Percentiles rank a stretch among this genome's conserved stretches.
Conservation (phyloP, 495 filamentous ascomycete genomes). For the Aspergillus sclerotiicarbonarius region DNA sequence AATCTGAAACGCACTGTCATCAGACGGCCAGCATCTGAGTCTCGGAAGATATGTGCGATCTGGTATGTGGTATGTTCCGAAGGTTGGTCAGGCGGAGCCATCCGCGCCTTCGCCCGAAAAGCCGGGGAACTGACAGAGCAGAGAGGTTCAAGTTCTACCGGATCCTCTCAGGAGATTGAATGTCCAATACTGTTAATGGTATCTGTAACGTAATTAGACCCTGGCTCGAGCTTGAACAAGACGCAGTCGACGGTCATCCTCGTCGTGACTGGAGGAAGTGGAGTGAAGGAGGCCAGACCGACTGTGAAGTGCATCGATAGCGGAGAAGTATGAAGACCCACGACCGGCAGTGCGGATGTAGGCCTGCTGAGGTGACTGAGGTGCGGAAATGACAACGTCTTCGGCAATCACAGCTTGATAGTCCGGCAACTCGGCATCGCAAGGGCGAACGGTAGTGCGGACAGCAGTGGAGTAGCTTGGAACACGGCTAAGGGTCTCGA, state of each 20-base stretch:
- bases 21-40: conserved; percentile 5
- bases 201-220: conserved; percentile 3
- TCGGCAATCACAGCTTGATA: conserved; percentile 50
- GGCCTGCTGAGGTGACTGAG: conserved; percentile 45
- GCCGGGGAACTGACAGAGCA: not conserved
- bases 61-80: not conserved
- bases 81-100: not conserved
- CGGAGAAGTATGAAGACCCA: conserved; percentile 20
- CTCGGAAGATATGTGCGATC: not conserved
- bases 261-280: conserved; percentile 30
- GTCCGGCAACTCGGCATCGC: conserved; percentile 48
- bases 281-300: conserved; percentile 27
- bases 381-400: conserved; percentile 24
- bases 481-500: conserved; percentile 66
- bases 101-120: not conserved
- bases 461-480: conserved; percentile 81
- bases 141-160: not conserved
- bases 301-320: conserved; percentile 37
- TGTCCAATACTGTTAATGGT: not conserved
- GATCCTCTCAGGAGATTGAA: not conserved
- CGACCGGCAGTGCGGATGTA: conserved; percentile 36
- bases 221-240: conserved; percentile 39
- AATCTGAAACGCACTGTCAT: not conserved
- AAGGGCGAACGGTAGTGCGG: conserved; percentile 53
- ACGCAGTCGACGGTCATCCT: conserved; percentile 41